phyloP scores from a whole-genome alignment of 75 land plant genomes.

The Sequoiadendron giganteum region DNA sequence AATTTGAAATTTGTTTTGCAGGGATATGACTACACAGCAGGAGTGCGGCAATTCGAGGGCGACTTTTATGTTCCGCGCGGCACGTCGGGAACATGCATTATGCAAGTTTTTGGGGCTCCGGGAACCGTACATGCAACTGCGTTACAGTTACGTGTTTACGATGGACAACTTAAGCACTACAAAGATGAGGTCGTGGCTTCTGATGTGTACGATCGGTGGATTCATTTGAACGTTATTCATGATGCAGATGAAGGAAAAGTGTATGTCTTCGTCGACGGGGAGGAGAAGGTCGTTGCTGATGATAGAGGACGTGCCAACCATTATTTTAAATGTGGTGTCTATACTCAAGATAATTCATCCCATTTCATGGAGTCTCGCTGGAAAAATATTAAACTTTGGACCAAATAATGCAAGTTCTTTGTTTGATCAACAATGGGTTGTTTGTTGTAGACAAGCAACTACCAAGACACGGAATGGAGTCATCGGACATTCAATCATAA shows the following conservation, averaged over 20 bases:
- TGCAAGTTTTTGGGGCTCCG: slow-evolving; percentile 25
- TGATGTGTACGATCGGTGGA: slow-evolving; percentile 24
- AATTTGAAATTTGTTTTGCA: neutral
- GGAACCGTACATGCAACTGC: slow-evolving; percentile 20
- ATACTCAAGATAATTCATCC: slow-evolving; percentile 19
- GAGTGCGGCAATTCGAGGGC: slow-evolving; percentile 44
- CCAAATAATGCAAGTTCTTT: neutral
- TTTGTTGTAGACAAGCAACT: no score
- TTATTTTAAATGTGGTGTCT: slow-evolving; percentile 43
- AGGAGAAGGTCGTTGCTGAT: slow-evolving; percentile 2
- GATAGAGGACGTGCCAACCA: slow-evolving; percentile 20
- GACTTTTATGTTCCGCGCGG: slow-evolving; percentile 28
- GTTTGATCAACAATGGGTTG: no score
- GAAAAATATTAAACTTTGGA: slow-evolving; percentile 5
- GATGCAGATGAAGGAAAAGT: slow-evolving; percentile 22
- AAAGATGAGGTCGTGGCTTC: slow-evolving; percentile 10
- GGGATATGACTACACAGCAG: slow-evolving; percentile 30
- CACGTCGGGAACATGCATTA: slow-evolving; percentile 21
- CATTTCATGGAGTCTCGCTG: slow-evolving; percentile 39
- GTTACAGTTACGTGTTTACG: slow-evolving; percentile 19
- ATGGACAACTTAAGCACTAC: slow-evolving; percentile 25
- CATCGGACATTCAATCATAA: no score
- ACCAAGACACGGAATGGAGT: no score
- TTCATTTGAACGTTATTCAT: slow-evolving; percentile 33
- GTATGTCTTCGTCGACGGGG: slow-evolving; percentile 27